These are phyloP conservation scores for Microcyclosporella mali DNA, from an alignment of 2,329 filamentous ascomycete genomes.

Conservation along the genomic window DNA sequence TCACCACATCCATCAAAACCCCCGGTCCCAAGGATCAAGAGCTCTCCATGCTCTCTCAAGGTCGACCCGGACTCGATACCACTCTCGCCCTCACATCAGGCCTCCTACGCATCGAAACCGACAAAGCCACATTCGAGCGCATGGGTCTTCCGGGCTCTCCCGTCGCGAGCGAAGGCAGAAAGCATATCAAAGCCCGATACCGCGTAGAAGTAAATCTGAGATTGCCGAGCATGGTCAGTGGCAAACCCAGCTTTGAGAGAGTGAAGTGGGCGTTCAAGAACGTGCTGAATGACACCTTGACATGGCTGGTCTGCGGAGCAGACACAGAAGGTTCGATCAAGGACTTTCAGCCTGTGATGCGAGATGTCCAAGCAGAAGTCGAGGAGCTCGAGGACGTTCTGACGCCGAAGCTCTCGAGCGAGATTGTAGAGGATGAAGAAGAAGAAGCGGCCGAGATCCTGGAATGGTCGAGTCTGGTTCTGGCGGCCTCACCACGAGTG, in stretches of 20 bases:
- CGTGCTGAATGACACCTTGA: constrained; percentile 59
- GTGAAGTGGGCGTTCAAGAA: constrained; percentile 73
- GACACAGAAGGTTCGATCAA: constrained; percentile 15
- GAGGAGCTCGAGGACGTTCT: constrained; percentile 22
- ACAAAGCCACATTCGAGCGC: constrained; percentile 74
- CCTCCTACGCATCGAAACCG: constrained; percentile 68
- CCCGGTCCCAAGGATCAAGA: constrained; percentile 58
- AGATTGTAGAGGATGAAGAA: constrained; percentile 36
- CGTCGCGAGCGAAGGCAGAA: constrained; percentile 47
- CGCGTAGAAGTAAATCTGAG: constrained; percentile 70
- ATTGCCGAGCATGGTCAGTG: constrained; percentile 68
- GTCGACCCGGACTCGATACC: constrained; percentile 60
- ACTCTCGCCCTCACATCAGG: constrained; percentile 69
- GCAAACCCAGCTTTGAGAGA: constrained; percentile 76
- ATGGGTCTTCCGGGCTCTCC: constrained; percentile 72
- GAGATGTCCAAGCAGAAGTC: constrained; percentile 23
- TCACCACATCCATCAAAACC: constrained; percentile 72
- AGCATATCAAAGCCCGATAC: constrained; percentile 66
- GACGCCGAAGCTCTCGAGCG: constrained; percentile 28
- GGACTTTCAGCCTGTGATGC: constrained; percentile 30
- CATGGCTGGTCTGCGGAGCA: constrained; percentile 71
- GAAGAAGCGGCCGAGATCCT: constrained; percentile 59
- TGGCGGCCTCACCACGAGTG: constrained; percentile 60
- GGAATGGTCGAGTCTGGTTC: constrained; percentile 68
- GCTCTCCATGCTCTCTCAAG: constrained; percentile 57